These are phyloP conservation scores for Epichloe gansuensis DNA, from an alignment of 2,329 filamentous ascomycete species.

Conservation along the genomic window DNA sequence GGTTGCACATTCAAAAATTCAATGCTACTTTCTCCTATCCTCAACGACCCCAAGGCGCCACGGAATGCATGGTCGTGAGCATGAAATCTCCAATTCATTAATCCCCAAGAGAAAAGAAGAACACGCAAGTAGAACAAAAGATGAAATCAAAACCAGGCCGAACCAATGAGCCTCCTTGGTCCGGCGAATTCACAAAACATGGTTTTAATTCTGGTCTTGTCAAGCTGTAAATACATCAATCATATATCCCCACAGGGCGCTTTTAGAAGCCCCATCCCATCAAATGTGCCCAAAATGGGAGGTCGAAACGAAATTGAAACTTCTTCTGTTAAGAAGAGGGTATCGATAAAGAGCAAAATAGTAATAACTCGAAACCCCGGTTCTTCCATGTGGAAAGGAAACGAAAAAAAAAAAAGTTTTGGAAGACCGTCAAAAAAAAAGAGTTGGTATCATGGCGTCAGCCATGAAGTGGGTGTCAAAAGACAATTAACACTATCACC, in stretches of 20 bases:
- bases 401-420: neutral
- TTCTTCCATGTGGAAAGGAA: neutral
- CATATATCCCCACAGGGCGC: slow-evolving; percentile 3
- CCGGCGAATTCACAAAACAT: neutral
- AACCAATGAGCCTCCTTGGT: neutral
- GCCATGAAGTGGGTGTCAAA: slow-evolving; percentile 2
- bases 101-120: neutral
- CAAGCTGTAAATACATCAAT: slow-evolving; percentile 6
- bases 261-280: slow-evolving; percentile 1
- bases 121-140: neutral
- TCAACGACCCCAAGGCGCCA: neutral
- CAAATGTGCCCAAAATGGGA: neutral
- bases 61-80: slow-evolving; percentile 4
- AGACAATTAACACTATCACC: slow-evolving; percentile 24
- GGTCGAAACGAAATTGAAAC: neutral
- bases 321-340: slow-evolving; percentile 9
- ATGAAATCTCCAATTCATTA: slow-evolving; percentile 1
- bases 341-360: slow-evolving; percentile 10
- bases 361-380: neutral
- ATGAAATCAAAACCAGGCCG: neutral
- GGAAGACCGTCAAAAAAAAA: neutral
- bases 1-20: neutral
- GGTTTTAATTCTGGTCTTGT: neutral
- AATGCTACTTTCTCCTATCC: neutral
- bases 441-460: neutral